Conservation (phyloP, 495 filamentous ascomycete species). For the Penicillium pancosmium region DNA sequence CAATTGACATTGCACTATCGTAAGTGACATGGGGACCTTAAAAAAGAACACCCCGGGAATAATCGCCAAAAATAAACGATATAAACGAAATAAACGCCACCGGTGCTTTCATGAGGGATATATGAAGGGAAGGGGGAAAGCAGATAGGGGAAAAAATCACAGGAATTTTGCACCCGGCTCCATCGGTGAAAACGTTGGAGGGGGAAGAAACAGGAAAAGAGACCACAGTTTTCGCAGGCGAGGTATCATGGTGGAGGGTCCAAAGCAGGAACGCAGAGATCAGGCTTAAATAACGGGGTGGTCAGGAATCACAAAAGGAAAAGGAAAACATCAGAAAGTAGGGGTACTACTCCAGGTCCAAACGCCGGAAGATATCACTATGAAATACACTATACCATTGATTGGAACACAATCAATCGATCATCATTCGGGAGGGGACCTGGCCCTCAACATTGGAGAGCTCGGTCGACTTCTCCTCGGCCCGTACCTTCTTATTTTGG, state of each 20-base stretch:
- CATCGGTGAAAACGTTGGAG: not conserved
- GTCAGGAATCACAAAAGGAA: constrained; percentile 14
- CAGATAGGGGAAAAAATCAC: constrained; percentile 22
- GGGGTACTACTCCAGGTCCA: constrained; percentile 16
- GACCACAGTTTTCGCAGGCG: constrained; percentile 17
- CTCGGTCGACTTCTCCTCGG: constrained; percentile 76
- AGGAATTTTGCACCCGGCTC: constrained; percentile 22
- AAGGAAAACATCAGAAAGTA: constrained; percentile 7
- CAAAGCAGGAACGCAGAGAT: constrained; percentile 24
- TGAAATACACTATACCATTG: constrained; percentile 17
- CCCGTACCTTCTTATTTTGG: constrained; percentile 58
- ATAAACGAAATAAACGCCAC: constrained; percentile 20
- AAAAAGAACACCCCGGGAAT: constrained; percentile 26
- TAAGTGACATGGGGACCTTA: constrained; percentile 27
- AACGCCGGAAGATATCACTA: constrained; percentile 23
- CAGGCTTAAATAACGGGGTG: constrained; percentile 28
- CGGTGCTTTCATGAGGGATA: constrained; percentile 30
- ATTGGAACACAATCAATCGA: constrained; percentile 60
- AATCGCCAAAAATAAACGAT: constrained; percentile 16
- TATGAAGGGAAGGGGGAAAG: constrained; percentile 13
- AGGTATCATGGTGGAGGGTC: constrained; percentile 43
- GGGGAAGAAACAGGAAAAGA: not conserved
- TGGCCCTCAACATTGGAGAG: constrained; percentile 55
- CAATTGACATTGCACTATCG: constrained; percentile 26
- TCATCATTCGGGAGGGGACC: constrained; percentile 79